Conservation (phyloP, 192 early-diverging fungal species). For the Pilobolus umbonatus region DNA sequence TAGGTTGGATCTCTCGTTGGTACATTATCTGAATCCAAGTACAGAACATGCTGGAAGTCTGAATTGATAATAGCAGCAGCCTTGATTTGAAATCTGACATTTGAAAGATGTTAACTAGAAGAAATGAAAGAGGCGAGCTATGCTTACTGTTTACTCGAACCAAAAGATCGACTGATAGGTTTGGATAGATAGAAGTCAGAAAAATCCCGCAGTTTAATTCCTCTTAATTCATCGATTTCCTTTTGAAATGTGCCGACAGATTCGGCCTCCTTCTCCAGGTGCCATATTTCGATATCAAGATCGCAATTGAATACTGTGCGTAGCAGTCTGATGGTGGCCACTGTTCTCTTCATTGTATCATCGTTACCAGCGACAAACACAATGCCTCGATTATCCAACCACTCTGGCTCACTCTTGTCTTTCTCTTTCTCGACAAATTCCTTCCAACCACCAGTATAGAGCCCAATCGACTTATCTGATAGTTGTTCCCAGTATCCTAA, state of each 20-base stretch:
- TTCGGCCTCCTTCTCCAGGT: constrained; percentile 20
- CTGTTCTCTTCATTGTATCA: constrained; percentile 23
- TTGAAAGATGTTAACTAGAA: neutral
- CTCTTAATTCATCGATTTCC: neutral
- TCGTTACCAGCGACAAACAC: constrained; percentile 32
- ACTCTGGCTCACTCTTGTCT: neutral
- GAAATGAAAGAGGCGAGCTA: neutral
- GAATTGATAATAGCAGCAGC: constrained; percentile 40
- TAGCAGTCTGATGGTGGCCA: constrained; percentile 15
- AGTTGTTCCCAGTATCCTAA: constrained; percentile 21
- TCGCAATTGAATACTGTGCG: constrained; percentile 10
- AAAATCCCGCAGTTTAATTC: constrained; percentile 16
- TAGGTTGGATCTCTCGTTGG: constrained; percentile 36
- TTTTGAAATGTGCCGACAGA: neutral
- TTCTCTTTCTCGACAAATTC: constrained; percentile 12
- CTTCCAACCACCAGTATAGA: constrained; percentile 18
- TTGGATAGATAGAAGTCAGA: constrained; percentile 15
- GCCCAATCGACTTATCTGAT: constrained; percentile 1
- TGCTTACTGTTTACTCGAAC: constrained; percentile 25
- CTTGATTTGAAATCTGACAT: constrained; percentile 37
- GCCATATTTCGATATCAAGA: constrained; percentile 32
- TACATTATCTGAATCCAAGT: constrained; percentile 45
- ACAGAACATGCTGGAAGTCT: constrained; percentile 38
- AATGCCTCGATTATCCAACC: constrained; percentile 16
- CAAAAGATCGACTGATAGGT: constrained; percentile 11